phyloP scores from a whole-genome alignment of 441 rosid genomes.

The Populus hybrid region DNA sequence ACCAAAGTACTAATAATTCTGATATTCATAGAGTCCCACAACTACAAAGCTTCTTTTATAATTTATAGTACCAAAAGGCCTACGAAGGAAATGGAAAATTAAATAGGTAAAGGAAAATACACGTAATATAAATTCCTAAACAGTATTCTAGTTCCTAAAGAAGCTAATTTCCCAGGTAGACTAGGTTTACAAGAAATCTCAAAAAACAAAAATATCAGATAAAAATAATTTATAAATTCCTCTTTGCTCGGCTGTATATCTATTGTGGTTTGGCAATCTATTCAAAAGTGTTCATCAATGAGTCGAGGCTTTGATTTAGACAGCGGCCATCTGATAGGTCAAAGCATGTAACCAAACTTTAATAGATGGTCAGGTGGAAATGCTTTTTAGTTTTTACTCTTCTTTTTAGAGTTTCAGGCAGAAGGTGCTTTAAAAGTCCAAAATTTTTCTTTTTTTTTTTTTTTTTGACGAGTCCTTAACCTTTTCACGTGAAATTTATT shows the following conservation, averaged over 20 bases:
- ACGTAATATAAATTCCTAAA: no score
- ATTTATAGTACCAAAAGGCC: no score
- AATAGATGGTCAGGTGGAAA: neutral
- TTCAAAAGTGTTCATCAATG: neutral
- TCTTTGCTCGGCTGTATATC: neutral
- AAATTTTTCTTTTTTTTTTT: no score
- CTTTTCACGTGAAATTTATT: neutral
- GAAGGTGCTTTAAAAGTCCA: no score
- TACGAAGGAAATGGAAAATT: no score
- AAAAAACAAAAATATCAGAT: neutral
- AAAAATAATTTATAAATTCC: no score
- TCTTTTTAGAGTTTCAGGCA: neutral
- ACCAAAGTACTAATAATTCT: no score
- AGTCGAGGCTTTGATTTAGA: neutral
- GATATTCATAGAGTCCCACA: no score
- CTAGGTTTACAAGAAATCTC: neutral
- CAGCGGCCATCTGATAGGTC: neutral
- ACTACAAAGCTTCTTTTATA: no score
- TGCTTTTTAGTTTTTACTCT: no score
- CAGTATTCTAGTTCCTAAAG: no score
- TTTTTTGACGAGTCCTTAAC: neutral
- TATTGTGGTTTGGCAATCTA: neutral
- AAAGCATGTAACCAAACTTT: neutral
- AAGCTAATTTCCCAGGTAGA: neutral
- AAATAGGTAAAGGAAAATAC: no score